phyloP scores from a whole-genome alignment of 257 asterid species.

The Haberlea rhodopensis region DNA sequence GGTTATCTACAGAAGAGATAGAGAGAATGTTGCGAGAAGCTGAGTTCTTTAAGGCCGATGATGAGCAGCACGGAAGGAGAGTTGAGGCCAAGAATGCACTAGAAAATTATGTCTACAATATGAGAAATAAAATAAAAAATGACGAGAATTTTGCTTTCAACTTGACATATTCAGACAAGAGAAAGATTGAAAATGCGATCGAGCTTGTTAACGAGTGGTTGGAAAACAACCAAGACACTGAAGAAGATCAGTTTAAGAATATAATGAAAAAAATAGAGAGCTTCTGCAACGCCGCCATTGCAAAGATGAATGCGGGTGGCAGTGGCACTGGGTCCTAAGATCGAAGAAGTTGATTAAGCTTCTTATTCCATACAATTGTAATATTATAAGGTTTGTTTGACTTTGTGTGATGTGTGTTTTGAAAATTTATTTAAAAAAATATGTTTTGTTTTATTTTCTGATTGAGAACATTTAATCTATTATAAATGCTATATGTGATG shows the following conservation, averaged over 20 bases:
- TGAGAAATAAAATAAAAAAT: neutral
- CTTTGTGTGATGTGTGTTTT: neutral
- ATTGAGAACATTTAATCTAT: too few species aligned
- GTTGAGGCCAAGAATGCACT: neutral
- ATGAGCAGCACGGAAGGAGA: neutral
- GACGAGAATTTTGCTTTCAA: neutral
- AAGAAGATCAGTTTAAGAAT: neutral
- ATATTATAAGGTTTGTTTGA: neutral
- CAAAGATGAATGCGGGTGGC: neutral
- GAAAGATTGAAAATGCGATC: neutral
- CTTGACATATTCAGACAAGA: conserved; percentile 4
- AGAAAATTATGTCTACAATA: neutral
- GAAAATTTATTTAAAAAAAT: too few species aligned
- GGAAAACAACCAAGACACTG: neutral
- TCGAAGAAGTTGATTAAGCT: too few species aligned
- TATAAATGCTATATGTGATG: neutral
- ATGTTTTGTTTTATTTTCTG: neutral
- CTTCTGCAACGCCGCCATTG: neutral
- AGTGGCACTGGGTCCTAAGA: neutral
- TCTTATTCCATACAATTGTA: too few species aligned
- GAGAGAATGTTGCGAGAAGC: neutral
- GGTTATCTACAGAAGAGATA: neutral
- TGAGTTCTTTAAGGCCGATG: neutral
- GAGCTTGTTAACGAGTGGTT: neutral
- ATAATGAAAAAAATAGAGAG: neutral